Evolutionary conservation across 495 filamentous ascomycete genomes (phyloP), one percentile per base, ranked within the genome.

Genomic region (Sordaria brevicollis): DNA sequence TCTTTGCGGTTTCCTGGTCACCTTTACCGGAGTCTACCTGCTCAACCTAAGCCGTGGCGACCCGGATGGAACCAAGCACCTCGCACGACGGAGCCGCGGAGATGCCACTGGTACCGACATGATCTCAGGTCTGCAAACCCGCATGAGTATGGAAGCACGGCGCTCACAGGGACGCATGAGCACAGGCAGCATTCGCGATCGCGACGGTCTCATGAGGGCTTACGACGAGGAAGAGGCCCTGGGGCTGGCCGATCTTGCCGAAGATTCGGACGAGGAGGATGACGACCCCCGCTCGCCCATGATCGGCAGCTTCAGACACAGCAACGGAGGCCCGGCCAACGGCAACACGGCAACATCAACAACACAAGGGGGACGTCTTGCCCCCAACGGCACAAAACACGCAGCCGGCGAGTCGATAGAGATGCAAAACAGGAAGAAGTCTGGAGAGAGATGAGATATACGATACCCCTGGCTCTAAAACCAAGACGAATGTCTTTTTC

Each of bases 11-110:
- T 99, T 99, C 84, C 87, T 99, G 65, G 88, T 97, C 70, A 99
- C 97, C 71, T 99, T 99, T 81, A 90, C 94, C 3, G 95, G 95
- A 43, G 95, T 99, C 41, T 99, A 99, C 79, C 89, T 99, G 5
- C 88, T 99, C 73, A 98, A 98, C 75, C 89, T 98, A 35, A 96
- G 93, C 9, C 91, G 96, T 68, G 85, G 88, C 71, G 95, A 99
- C 76, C 93, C 95, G 0, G 88, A 97, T 71, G 96, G 95, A 21
- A 87, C 84, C 49, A 85, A 83, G 43, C 73, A 89, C 72, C 82
- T 93, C 29, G 90, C 89, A 34, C 83, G 86, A 54, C 90, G 89
- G 69, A 81, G 82, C 69, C 87, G 87, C 54, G 81, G 85, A 39
- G 91, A 96, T 76, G 92, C 88, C 34, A 90, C 94, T 17, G 95